Base-by-base conservation (phyloP, 345 rosid genomes). In the Eutrema japonicum region DNA sequence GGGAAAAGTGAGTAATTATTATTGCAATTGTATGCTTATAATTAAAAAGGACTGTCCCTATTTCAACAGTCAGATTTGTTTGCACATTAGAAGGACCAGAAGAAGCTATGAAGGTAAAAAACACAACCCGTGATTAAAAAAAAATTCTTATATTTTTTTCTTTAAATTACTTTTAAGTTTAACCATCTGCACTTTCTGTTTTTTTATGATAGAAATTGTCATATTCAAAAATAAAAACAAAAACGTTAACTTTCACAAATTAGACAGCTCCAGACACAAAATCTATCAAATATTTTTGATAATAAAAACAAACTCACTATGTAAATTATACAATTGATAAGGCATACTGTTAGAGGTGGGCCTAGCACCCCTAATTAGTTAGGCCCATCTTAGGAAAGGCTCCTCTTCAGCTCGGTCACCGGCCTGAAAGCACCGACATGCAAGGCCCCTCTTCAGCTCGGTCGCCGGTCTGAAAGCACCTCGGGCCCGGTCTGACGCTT, bases 191-290 rank as follows among this genome's bases (percentile, higher is more conserved):
- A 68, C 27, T 62, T 62, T 63, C 36, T 52, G 14, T 53, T 42
- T 64, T 36, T n/a, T 18, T 3, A 52, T 68, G 68, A 43, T 75
- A 51, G 52, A 68, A 36, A 27, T 60, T 35, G 69, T 75, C 70
- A 68, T 62, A 58, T 61, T 30, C 27, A 60, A 68, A 32, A 53
- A 51, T 4, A 3, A 22, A 66, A 66, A 56, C 43, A 57, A 74
- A 55, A 42, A 52, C 64, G 74, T 61, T 36, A 75, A 75, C 79
- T 75, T 75, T 75, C 74, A 75, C 70, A 62, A 75, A 45, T 75
- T 68, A 68, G 74, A 61, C 70, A 45, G 32, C 18, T 52, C 38
- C 49, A 40, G 27, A 61, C 50, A 61, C 27, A 45, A 43, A 66
- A 62, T 69, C 70, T 45, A 68, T 62, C 65, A 62, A 45, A 62